Base-by-base conservation (phyloP, 257 asterid genomes). In the Nicotiana paniculata region DNA sequence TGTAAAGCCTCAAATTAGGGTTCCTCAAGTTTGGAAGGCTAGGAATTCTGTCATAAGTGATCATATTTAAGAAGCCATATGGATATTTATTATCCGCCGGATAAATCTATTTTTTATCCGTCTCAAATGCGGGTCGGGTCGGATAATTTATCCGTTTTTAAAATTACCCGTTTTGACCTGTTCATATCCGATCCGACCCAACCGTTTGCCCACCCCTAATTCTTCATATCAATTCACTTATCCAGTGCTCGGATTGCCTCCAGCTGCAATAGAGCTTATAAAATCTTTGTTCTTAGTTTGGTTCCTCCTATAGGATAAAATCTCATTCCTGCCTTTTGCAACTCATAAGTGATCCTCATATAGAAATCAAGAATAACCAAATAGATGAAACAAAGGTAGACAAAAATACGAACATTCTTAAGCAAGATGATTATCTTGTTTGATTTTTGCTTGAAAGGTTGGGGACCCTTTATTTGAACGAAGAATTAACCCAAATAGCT, bases 391-490 rank as follows among this genome's bases (percentile, higher is more conserved):
- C 24, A 21, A 78, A 21, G 13, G 48, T 55, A 66, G 72, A 75
- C 69, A 72, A 79, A 39, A 35, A 70, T 68, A 32, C 26, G n/a
- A 62, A 33, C 30, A 59, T 86, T 84, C 86, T 69, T 80, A 81
- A 80, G 82, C 88, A 80, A 8, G 59, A 82, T 88, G 53, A 88
- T 86, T 81, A 82, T 61, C 62, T 46, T 55, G 32, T 83, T 82
- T 83, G 48, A 62, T 79, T 70, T 80, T 82, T 81, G 48, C 77
- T 75, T 80, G 58, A 53, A 82, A 57, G 63, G 37, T 70, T 80
- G 5, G 68, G 5, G 64, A 54, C 64, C 58, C 32, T 77, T 17
- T 4, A 21, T 21, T 21, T 21, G 24, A 21, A 21, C 24, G 24
- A 21, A 21, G 24, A 21, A 21, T 21, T 21, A 21, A 21, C 24